Conservation (phyloP, 1,284 basidiomycete species). For the Trichosporon sp. region DNA sequence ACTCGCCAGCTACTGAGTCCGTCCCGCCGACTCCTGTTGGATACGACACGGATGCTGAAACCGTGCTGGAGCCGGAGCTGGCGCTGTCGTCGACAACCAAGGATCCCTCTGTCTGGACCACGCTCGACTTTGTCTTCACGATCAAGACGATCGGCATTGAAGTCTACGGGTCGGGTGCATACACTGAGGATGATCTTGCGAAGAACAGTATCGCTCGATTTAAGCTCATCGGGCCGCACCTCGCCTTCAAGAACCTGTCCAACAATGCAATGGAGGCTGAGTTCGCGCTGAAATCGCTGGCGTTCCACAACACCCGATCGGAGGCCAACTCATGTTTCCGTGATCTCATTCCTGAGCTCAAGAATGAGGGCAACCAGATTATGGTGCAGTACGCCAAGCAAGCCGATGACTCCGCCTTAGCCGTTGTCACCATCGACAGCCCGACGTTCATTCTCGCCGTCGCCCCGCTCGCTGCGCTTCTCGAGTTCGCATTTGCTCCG, state of each 20-base stretch:
- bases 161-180: conserved; percentile 73
- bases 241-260: conserved; percentile 78
- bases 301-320: conserved; percentile 80
- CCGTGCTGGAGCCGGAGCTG: conserved; percentile 55
- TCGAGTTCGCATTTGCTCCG: conserved; percentile 76
- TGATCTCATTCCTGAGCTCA: conserved; percentile 89
- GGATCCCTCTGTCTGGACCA: conserved; percentile 55
- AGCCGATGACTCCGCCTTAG: conserved; percentile 59
- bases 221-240: conserved; percentile 70
- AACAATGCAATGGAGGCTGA: conserved; percentile 83
- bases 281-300: conserved; percentile 81
- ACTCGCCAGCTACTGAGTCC: conserved; percentile 20
- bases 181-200: conserved; percentile 60
- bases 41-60: conserved; percentile 16
- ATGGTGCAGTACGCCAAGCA: conserved; percentile 86
- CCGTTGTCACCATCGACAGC: conserved; percentile 84
- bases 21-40: conserved; percentile 15
- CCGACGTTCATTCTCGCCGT: conserved; percentile 91
- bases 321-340: conserved; percentile 75
- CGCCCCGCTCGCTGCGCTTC: conserved; percentile 83
- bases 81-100: conserved; percentile 33
- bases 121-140: conserved; percentile 71
- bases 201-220: conserved; percentile 82
- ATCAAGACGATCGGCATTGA: conserved; percentile 79
- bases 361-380: conserved; percentile 83